Percentiles rank a stretch among this genome's conserved stretches.
These are phyloP conservation scores for Nymphaea colorata DNA, from an alignment of 164 flowering plant genomes.

Conservation along the genomic window DNA sequence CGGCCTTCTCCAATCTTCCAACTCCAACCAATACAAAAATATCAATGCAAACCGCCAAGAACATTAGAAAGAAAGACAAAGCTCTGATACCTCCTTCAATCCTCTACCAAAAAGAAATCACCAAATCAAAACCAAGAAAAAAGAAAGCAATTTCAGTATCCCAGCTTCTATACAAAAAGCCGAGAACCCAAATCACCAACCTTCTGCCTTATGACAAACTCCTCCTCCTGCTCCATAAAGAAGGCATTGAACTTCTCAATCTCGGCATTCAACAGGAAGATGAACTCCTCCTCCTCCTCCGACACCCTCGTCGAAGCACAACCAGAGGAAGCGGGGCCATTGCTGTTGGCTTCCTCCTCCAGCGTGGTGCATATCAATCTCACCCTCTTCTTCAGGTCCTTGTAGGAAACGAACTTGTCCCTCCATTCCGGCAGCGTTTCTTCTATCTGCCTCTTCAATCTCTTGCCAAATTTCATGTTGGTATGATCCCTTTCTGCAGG, in stretches of 20 bases:
- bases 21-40: too few species aligned
- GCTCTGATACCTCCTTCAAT: too few species aligned
- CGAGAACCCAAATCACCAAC: slow-evolving; percentile 6
- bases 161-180: background rate
- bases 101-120: too few species aligned
- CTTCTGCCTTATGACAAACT: slow-evolving; percentile 62
- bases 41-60: too few species aligned
- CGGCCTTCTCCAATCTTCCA: too few species aligned
- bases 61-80: too few species aligned
- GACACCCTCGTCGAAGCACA: slow-evolving; percentile 27
- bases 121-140: background rate
- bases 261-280: slow-evolving; percentile 48
- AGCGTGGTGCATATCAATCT: slow-evolving; percentile 7
- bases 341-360: background rate
- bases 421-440: slow-evolving; percentile 78
- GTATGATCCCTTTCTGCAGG: background rate
- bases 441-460: slow-evolving; percentile 51
- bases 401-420: slow-evolving; percentile 67
- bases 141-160: background rate
- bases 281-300: slow-evolving; percentile 42
- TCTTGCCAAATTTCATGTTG: slow-evolving; percentile 81
- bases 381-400: slow-evolving; percentile 62
- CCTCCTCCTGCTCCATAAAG: slow-evolving; percentile 81
- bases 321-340: background rate
- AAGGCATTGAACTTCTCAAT: slow-evolving; percentile 84